Evolutionary conservation across 1,139 yeast species (phyloP), one percentile per base, ranked within the genome.

Genomic region (Yamadazyma jaroonii): DNA sequence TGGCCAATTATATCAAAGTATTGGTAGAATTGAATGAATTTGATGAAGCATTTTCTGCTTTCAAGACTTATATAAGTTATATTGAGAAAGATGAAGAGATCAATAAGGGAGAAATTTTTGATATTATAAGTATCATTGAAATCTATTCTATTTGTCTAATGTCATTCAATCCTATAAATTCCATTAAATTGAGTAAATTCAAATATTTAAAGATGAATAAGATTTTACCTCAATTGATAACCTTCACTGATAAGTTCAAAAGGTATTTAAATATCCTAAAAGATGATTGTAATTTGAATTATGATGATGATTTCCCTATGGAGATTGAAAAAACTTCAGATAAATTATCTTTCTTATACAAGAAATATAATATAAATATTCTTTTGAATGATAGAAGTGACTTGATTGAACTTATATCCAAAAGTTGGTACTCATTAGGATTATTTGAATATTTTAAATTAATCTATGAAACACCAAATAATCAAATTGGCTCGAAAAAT

Each of bases 21-120:
- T 56, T 70, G 37, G 50, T 70, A 17, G 68, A 64, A 26, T 52
- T 62, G 37, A 50, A 56, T 11, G 73, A 70, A 45, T 64, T 55
- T 40, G 76, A 71, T 43, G 76, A 71, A 46, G 76, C 76, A 0
- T 56, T 64, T 39, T 72, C 71, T 5, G 74, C 71, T 0, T 64
- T 70, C 40, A 62, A 60, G 24, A 68, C 75, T 0, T 68, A 60
- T 40, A 49, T 57, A 5, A 50, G 50, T 25, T 71, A 71, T 45
- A 41, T 64, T 11, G 60, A 61, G 17, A 65, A 60, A 32, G 70
- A 65, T 20, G 57, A 61, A 42, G 59, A 59, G 31, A 69, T 65
- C 29, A 51, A 58, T 32, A 53, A 54, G 12, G 73, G 74, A 2
- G 36, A 47, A 12, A 52, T 65, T 25, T 53, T 55, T 14, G 70